phyloP scores from a whole-genome alignment of 2,329 filamentous ascomycete genomes.

The Cordyceps tenuipes region DNA sequence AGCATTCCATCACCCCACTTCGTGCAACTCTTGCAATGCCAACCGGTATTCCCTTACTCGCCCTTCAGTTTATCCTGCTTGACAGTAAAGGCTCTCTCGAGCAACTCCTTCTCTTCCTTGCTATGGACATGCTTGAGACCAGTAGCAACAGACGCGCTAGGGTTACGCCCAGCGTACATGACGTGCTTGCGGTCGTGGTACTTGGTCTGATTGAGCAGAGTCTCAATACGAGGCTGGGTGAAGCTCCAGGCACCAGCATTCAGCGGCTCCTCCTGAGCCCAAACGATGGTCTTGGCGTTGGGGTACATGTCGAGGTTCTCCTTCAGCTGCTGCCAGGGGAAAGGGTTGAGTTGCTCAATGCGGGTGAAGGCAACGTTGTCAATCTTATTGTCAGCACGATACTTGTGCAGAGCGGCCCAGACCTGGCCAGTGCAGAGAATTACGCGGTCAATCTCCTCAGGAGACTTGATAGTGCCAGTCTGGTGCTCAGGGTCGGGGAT shows the following conservation, averaged over 20 bases:
- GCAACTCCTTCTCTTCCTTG: constrained; percentile 86
- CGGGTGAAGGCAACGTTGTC: constrained; percentile 91
- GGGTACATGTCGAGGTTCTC: constrained; percentile 96
- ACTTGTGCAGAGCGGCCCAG: constrained; percentile 81
- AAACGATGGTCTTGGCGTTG: constrained; percentile 95
- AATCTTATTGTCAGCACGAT: constrained; percentile 78
- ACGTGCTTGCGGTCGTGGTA: constrained; percentile 92
- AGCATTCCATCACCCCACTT: background rate
- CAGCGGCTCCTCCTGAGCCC: constrained; percentile 94
- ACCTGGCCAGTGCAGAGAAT: constrained; percentile 94
- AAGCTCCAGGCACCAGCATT: constrained; percentile 97
- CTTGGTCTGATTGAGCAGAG: constrained; percentile 83
- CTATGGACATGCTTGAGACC: constrained; percentile 80
- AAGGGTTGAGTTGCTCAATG: constrained; percentile 95
- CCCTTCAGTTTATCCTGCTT: constrained; percentile 64
- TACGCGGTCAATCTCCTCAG: constrained; percentile 86
- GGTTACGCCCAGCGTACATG: constrained; percentile 92
- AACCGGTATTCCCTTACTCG: constrained; percentile 34
- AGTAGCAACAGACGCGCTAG: constrained; percentile 87
- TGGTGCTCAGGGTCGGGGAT: constrained; percentile 84
- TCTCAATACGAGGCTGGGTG: constrained; percentile 96
- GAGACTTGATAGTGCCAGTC: constrained; percentile 62
- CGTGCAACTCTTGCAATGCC: background rate
- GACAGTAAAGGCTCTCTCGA: constrained; percentile 56
- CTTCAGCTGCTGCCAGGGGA: constrained; percentile 95